Conservation (phyloP, 2,329 filamentous ascomycete species). For the Claviceps maximensis region DNA sequence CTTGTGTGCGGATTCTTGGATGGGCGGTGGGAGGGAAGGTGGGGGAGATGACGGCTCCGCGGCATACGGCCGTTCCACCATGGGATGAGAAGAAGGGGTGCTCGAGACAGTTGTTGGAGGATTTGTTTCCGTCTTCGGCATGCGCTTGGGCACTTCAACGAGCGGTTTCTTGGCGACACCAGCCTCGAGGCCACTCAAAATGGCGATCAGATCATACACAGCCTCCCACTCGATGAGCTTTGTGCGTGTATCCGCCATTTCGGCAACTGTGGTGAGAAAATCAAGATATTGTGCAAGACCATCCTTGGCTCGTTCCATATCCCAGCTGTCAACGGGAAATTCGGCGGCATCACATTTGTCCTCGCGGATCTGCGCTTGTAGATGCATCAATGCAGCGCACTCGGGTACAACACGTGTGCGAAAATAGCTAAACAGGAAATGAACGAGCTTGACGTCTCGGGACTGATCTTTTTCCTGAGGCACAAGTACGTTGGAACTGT, state of each 20-base stretch:
- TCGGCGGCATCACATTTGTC: constrained; percentile 65
- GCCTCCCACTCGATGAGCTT: constrained; percentile 88
- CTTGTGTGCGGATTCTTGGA: constrained; percentile 52
- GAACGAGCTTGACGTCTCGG: constrained; percentile 51
- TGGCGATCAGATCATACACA: constrained; percentile 73
- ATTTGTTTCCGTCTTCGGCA: constrained; percentile 11
- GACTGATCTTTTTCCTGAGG: constrained; percentile 33
- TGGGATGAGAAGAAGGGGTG: constrained; percentile 11
- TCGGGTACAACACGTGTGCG: constrained; percentile 86
- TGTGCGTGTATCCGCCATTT: constrained; percentile 69
- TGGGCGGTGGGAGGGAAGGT: constrained; percentile 26
- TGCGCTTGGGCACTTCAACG: constrained; percentile 28
- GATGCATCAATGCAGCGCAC: constrained; percentile 83
- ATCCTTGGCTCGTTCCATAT: constrained; percentile 94
- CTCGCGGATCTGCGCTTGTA: constrained; percentile 79
- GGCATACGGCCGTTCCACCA: constrained; percentile 54
- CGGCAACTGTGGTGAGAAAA: constrained; percentile 80
- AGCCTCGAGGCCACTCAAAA: constrained; percentile 76
- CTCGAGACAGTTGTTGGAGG: constrained; percentile 18
- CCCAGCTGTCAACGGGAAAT: constrained; percentile 91
- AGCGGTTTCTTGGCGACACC: constrained; percentile 75
- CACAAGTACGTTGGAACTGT: constrained; percentile 21
- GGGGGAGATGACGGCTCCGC: constrained; percentile 16
- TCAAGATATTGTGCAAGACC: constrained; percentile 89
- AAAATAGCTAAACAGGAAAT: constrained; percentile 89